Conservation (phyloP, 1,284 basidiomycete genomes). For the Vanrija pseudolonga region DNA sequence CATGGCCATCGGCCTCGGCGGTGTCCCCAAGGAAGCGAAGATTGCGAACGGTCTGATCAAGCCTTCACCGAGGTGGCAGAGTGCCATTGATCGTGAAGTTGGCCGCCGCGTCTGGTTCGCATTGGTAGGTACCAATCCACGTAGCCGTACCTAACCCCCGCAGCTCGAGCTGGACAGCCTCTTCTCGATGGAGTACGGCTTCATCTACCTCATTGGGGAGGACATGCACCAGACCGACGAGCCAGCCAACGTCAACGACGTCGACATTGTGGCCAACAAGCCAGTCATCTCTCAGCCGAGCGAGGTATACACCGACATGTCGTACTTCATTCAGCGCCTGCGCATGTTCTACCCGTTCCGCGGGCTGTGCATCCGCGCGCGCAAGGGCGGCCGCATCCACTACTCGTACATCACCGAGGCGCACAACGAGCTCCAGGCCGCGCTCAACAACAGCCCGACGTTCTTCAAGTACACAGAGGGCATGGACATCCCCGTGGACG, state of each 20-base stretch:
- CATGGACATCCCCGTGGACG: slow-evolving; percentile 7
- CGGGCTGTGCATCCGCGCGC: slow-evolving; percentile 19
- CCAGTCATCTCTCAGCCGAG: slow-evolving; percentile 14
- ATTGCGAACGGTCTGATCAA: slow-evolving; percentile 8
- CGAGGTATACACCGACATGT: slow-evolving; percentile 27
- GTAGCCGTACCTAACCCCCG: not conserved
- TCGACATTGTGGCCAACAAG: slow-evolving; percentile 11
- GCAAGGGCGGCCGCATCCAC: slow-evolving; percentile 19
- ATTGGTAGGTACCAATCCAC: not conserved
- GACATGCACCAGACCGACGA: slow-evolving; percentile 25
- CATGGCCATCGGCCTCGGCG: slow-evolving; percentile 16
- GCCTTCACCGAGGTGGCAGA: slow-evolving; percentile 19
- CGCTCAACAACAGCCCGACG: slow-evolving; percentile 12
- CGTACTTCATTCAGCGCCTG: slow-evolving; percentile 23
- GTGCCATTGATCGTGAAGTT: slow-evolving; percentile 23
- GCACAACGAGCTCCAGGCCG: slow-evolving; percentile 15
- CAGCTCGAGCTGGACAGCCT: slow-evolving; percentile 25
- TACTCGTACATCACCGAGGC: slow-evolving; percentile 24
- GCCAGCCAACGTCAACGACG: slow-evolving; percentile 27
- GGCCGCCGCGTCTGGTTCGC: slow-evolving; percentile 25
- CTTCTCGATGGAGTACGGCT: slow-evolving; percentile 26
- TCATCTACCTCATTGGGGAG: slow-evolving; percentile 23
- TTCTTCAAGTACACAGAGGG: slow-evolving; percentile 16
- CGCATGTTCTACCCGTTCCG: slow-evolving; percentile 25
- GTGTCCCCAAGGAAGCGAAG: slow-evolving; percentile 14